These are phyloP conservation scores for Kurtzmaniella quercitrusa DNA, from an alignment of 1,139 yeast species.

Conservation along the genomic window DNA sequence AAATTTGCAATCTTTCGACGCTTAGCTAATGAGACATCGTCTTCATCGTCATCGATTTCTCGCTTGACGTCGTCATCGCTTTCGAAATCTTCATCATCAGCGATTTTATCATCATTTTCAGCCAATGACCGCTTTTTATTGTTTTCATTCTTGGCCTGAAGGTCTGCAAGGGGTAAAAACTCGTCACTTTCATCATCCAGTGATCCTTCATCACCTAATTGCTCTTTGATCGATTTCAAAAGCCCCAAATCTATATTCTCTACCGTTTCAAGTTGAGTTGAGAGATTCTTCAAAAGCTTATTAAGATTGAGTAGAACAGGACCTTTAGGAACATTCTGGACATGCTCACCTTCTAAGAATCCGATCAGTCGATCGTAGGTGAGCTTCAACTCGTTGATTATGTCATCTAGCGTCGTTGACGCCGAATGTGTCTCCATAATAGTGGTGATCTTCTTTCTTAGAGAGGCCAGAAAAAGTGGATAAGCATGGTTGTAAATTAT, in stretches of 20 bases:
- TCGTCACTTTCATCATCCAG: slow-evolving; percentile 9
- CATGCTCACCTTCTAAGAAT: slow-evolving; percentile 53
- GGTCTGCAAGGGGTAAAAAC: slow-evolving; percentile 3
- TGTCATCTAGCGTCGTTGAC: slow-evolving; percentile 45
- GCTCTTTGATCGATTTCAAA: slow-evolving; percentile 20
- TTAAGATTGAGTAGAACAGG: slow-evolving; percentile 42
- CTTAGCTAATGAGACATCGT: slow-evolving; percentile 12
- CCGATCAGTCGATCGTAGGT: slow-evolving; percentile 60
- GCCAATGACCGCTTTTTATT: slow-evolving; percentile 2
- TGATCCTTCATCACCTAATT: slow-evolving; percentile 8
- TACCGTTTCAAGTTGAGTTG: slow-evolving; percentile 45
- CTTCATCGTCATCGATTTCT: slow-evolving; percentile 11
- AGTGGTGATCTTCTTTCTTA: neutral
- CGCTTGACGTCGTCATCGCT: slow-evolving; percentile 8
- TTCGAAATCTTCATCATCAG: slow-evolving; percentile 10
- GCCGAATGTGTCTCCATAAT: slow-evolving; percentile 26
- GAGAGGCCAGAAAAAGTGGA: neutral
- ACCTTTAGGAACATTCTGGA: slow-evolving; percentile 44
- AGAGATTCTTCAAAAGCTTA: slow-evolving; percentile 44
- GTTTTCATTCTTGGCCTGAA: slow-evolving; percentile 6
- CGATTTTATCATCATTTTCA: slow-evolving; percentile 7
- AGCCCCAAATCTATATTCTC: slow-evolving; percentile 41
- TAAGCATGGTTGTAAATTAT: neutral
- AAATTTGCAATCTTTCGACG: slow-evolving; percentile 9
- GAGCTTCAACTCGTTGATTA: slow-evolving; percentile 49